These are phyloP conservation scores for Pulveroboletus sp. DNA, from an alignment of 768 basidiomycete genomes.

Conservation along the genomic window DNA sequence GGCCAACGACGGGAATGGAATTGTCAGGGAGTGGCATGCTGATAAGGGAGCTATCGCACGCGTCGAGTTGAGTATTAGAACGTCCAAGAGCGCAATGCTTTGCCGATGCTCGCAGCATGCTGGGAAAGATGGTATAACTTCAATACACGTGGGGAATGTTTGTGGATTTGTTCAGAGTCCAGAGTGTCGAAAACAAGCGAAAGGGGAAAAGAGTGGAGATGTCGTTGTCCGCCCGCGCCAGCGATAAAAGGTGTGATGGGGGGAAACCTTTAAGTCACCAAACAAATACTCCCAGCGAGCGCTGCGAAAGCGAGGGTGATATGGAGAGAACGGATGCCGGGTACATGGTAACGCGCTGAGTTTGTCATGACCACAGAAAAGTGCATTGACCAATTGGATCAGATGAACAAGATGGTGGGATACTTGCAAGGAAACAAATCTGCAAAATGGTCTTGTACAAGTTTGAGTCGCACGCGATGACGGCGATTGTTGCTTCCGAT, in stretches of 20 bases:
- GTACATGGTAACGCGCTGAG: conserved; percentile 7
- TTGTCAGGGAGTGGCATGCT: conserved; percentile 28
- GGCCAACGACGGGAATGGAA: conserved; percentile 38
- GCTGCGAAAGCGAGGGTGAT: conserved; percentile 5
- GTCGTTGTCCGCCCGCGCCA: conserved; percentile 12
- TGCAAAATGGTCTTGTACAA: no score
- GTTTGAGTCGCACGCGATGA: no score
- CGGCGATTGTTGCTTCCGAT: no score
- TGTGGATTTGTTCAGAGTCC: neutral
- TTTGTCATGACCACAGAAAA: conserved; percentile 25
- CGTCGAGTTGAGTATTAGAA: conserved; percentile 21
- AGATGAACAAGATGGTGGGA: conserved; percentile 1
- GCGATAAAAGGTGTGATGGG: conserved; percentile 2
- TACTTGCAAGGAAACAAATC: conserved; percentile 4
- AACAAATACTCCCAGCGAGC: neutral
- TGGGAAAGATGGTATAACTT: conserved; percentile 5
- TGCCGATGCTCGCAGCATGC: conserved; percentile 21
- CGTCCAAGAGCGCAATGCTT: conserved; percentile 12
- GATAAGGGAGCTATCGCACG: conserved; percentile 39
- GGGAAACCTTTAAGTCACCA: neutral
- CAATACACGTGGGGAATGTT: neutral
- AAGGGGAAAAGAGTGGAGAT: conserved; percentile 21
- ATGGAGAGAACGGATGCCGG: conserved; percentile 7
- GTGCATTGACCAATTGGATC: conserved; percentile 2
- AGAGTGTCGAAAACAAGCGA: conserved; percentile 16